These are phyloP conservation scores for Lolium perenne DNA, from an alignment of 176 grass and related monocot species.

Conservation along the genomic window DNA sequence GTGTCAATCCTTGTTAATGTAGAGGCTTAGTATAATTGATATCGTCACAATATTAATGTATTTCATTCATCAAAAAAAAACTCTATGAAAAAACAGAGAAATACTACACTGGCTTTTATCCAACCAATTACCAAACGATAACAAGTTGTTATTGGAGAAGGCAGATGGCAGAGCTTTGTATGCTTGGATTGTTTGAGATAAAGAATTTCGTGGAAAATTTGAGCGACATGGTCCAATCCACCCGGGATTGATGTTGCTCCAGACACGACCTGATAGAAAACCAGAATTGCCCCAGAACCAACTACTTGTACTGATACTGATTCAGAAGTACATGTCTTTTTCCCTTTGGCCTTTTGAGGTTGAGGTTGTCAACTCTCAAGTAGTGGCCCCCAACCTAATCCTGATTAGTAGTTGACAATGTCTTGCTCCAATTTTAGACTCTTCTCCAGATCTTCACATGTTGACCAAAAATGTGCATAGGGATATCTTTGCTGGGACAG, in stretches of 20 bases:
- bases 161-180: not conserved
- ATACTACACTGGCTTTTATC: not conserved
- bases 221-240: not conserved
- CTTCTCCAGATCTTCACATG: slow-evolving; percentile 19
- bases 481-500: not conserved
- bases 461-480: slow-evolving; percentile 14
- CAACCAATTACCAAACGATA: not conserved
- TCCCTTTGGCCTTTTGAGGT: not conserved
- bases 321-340: not conserved
- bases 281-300: not conserved
- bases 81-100: not conserved
- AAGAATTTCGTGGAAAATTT: not conserved
- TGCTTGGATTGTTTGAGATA: not conserved
- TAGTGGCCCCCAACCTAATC: slow-evolving; percentile 33
- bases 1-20: too few species aligned
- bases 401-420: slow-evolving; percentile 26
- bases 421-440: not conserved
- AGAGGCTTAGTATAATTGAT: too few species aligned
- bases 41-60: too few species aligned
- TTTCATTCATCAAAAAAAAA: not conserved
- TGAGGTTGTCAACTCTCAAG: not conserved
- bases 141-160: not conserved
- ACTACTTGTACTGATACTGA: too few species aligned
- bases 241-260: too few species aligned
- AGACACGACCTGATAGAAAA: not conserved